These are phyloP conservation scores for Physaria fendleri DNA, from an alignment of 345 rosid species.

Conservation along the genomic window DNA sequence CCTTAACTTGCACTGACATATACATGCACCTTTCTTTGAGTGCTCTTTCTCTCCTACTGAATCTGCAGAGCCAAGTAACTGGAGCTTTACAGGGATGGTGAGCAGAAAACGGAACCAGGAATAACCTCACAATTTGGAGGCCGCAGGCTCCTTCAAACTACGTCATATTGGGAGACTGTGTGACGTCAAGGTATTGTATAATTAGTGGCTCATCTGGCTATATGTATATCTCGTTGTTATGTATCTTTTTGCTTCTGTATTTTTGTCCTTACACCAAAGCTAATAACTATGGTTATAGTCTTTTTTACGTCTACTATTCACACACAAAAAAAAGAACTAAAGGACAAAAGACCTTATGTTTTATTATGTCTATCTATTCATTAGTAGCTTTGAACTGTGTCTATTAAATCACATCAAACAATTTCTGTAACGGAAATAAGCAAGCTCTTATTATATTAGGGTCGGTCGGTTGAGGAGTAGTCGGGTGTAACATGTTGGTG, in stretches of 20 bases:
- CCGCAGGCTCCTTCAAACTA: constrained; percentile 92
- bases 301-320: neutral
- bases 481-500: constrained; percentile 4
- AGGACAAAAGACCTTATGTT: neutral
- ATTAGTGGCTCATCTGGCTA: constrained; percentile 10
- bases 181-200: constrained; percentile 75
- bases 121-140: constrained; percentile 93
- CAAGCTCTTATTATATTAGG: constrained; percentile 8
- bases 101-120: constrained; percentile 67
- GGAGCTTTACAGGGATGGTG: constrained; percentile 52
- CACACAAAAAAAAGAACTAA: neutral
- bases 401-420: constrained; percentile 2
- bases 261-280: neutral
- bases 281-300: neutral
- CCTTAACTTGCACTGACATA: constrained; percentile 76
- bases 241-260: constrained; percentile 15
- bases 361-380: neutral
- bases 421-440: neutral
- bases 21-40: constrained; percentile 84
- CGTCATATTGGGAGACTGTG: constrained; percentile 95
- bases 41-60: constrained; percentile 72
- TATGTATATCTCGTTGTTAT: constrained; percentile 10
- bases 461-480: neutral
- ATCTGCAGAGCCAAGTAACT: constrained; percentile 75
- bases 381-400: neutral